phyloP scores from a whole-genome alignment of 2,329 filamentous ascomycete genomes.

The Cordyceps fumosorosea region DNA sequence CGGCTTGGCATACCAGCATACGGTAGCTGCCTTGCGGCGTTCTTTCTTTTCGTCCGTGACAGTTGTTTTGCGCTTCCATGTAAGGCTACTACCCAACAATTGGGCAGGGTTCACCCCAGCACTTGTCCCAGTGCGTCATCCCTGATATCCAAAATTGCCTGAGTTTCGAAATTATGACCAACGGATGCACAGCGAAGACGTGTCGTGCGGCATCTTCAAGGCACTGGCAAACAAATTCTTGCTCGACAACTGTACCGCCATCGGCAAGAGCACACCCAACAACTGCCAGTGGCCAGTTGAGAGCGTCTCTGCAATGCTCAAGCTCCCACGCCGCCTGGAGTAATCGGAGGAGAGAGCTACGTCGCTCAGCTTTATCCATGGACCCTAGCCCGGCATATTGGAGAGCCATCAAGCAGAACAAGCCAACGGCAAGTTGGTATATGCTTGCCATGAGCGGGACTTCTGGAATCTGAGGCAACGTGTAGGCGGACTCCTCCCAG shows the following conservation, averaged over 20 bases:
- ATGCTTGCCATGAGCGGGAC: not conserved
- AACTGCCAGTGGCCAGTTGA: conserved; percentile 1
- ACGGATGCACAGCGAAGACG: not conserved
- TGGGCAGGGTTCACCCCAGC: not conserved
- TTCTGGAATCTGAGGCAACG: not conserved
- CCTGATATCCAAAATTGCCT: not conserved
- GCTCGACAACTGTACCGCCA: not conserved
- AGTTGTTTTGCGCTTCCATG: too few relatives aligned
- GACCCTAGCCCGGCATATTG: not conserved
- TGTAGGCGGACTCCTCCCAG: not conserved
- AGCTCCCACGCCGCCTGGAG: not conserved
- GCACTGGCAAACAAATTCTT: not conserved
- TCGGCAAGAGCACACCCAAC: not conserved
- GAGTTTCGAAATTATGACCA: not conserved
- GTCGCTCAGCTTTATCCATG: not conserved
- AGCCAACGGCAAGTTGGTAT: not conserved
- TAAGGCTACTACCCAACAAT: not conserved
- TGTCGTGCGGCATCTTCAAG: not conserved
- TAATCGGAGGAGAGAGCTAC: not conserved
- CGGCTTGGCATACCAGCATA: too few relatives aligned
- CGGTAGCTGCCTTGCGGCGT: too few relatives aligned
- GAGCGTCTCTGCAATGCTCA: not conserved
- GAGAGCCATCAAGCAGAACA: not conserved
- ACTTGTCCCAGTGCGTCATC: not conserved
- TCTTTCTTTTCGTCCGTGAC: too few relatives aligned